phyloP scores from a whole-genome alignment of 768 basidiomycete genomes.

The Termitomyces sp. region DNA sequence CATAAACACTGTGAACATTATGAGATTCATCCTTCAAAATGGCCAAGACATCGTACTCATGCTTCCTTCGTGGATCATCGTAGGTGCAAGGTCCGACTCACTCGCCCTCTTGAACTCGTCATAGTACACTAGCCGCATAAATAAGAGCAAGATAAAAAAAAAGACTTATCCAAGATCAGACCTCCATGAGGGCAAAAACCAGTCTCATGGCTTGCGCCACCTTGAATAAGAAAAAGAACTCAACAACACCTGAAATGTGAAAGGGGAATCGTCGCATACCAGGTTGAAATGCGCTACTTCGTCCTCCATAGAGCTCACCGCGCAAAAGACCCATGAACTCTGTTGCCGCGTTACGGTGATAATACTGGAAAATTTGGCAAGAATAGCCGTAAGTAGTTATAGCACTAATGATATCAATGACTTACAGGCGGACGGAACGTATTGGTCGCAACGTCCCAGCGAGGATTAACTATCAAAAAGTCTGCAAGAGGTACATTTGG shows the following conservation, averaged over 20 bases:
- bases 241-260: background rate
- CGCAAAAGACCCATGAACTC: slow-evolving; percentile 65
- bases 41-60: slow-evolving; percentile 34
- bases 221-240: slow-evolving; percentile 9
- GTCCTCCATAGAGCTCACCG: slow-evolving; percentile 56
- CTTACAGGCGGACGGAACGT: slow-evolving; percentile 59
- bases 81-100: slow-evolving; percentile 44
- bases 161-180: slow-evolving; percentile 16
- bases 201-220: slow-evolving; percentile 54
- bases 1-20: slow-evolving; percentile 44
- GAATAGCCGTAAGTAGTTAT: background rate
- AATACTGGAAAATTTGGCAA: slow-evolving; percentile 33
- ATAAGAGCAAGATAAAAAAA: background rate
- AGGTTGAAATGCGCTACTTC: slow-evolving; percentile 56
- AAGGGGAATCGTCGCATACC: slow-evolving; percentile 22
- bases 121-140: slow-evolving; percentile 39
- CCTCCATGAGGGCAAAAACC: slow-evolving; percentile 64
- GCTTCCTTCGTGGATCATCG: slow-evolving; percentile 45
- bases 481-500: slow-evolving; percentile 54
- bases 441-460: slow-evolving; percentile 56
- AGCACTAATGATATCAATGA: background rate
- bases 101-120: slow-evolving; percentile 56
- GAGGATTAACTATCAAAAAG: slow-evolving; percentile 57
- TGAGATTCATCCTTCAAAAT: background rate
- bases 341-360: slow-evolving; percentile 56